Evolutionary conservation across 768 basidiomycete genomes (phyloP), one percentile per base, ranked within the genome.

Genomic region (Pluteus cervinus): DNA sequence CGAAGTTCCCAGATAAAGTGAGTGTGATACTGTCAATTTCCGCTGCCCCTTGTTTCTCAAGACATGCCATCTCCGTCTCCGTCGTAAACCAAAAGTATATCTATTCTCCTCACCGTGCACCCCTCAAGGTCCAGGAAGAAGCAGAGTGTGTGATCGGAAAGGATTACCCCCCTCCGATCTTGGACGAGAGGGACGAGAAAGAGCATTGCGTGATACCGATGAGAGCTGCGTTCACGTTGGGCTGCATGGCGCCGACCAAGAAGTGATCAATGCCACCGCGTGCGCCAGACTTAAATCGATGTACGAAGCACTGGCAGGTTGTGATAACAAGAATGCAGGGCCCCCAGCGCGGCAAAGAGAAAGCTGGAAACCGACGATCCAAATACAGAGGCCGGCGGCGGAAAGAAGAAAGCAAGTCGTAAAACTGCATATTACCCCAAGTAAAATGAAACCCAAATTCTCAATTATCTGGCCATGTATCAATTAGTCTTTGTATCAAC

Each of bases 1-100:
- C 41, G 16, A 29, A 39, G 18, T 42, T 39, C 21, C 41, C 41
- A 12, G 41, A 42, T 32, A 25, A 42, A 24, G 41, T 42, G 33
- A 42, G 37, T 15, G 21, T 41, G 36, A 11, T 21, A 11, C 18
- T 11, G 12, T n/a, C n/a, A n/a, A n/a, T 24, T 37, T 28, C 14
- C 37, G 15, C 12, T 24, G 14, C 15, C 17, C 11, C 21, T 21
- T 17, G 24, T 29, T 9, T 11, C 37, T 26, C 12, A 14, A 6
- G 17, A 7, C 32, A 6, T 12, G 2, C 7, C 4, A 26, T 12
- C 30, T 10, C 14, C 25, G 20, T 21, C 12, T 23, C 21, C 14
- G 15, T n/a, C 20, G 15, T 15, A 32, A 31, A 42, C n/a, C n/a
- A n/a, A n/a, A n/a, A n/a, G 41, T 42, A 18, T 29, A 39, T 42